Evolutionary conservation across 768 basidiomycete species (phyloP), one percentile per base, ranked within the genome.

Genomic region (Boletus rubropictus): DNA sequence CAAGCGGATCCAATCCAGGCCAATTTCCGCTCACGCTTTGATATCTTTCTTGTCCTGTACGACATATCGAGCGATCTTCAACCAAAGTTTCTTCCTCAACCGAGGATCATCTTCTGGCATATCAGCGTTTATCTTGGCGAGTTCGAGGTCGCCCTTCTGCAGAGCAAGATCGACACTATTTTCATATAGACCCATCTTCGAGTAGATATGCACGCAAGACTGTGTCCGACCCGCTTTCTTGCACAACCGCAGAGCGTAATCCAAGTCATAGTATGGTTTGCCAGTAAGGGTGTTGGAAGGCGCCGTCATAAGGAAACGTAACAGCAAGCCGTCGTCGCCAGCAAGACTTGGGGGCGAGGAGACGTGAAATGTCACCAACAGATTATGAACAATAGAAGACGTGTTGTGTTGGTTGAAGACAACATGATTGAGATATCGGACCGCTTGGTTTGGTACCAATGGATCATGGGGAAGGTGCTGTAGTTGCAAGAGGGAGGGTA

Each of bases 1-100:
- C 7, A 7, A 31, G 6, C 18, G 14, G n/a, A 15, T 21, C 14
- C n/a, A n/a, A 5, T 34, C 37, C 18, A 39, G 9, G 14, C 8
- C 25, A 5, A 35, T 46, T 48, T 28, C 18, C 22, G 78, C 93
- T 55, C 67, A 96, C 96, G 90, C 82, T 73, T 96, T 95, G 67
- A 99, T 95, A 55, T 98, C 96, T 61, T 93, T 86, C 74, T 96
- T 90, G 69, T 97, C 91, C 60, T 95, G 92, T 12, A 99, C 94
- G 35, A 98, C 94, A 68, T 94, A 94, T 53, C 86, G 87, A n/a
- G 96, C 96, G 56, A 98, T 92, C 72, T 97, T 98, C 44, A 99
- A 72, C 96, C 96, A 99, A 43, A 99, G 72, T 66, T 92, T 93
- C 73, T 95, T 98, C 51, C 89, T 72, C 52, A 97, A 61, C 28